A percentile compares a stretch with the other conserved stretches of the same genome.
These are phyloP conservation scores for Solanum ahanhuiri DNA, from an alignment of 257 asterid species.

Conservation along the genomic window DNA sequence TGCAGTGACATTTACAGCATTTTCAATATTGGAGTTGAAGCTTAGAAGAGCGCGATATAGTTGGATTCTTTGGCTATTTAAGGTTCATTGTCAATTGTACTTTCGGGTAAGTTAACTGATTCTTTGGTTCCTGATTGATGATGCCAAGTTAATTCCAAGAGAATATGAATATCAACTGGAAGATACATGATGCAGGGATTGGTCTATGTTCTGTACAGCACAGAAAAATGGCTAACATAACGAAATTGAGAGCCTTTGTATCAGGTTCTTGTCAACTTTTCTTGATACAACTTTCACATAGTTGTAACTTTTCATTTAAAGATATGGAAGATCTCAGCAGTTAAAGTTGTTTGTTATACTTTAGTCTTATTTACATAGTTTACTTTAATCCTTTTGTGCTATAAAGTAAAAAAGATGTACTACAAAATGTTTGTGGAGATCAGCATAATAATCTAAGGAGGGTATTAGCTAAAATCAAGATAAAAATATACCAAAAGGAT, in stretches of 20 bases:
- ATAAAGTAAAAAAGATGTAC: background rate
- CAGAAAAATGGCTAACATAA: background rate
- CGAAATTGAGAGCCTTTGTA: background rate
- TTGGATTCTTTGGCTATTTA: background rate
- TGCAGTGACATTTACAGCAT: slow-evolving; percentile 73
- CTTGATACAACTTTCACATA: background rate
- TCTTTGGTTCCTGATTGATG: background rate
- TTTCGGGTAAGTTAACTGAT: background rate
- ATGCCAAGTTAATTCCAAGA: background rate
- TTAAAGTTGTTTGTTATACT: background rate
- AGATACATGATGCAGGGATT: background rate
- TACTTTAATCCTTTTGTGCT: background rate
- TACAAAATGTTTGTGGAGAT: background rate
- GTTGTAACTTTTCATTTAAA: background rate
- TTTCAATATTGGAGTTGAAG: slow-evolving; percentile 26
- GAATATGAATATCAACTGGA: background rate
- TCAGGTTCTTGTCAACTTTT: background rate
- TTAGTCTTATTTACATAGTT: background rate
- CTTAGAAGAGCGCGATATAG: background rate
- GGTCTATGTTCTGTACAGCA: background rate
- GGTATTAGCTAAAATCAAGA: background rate
- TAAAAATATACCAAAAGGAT: background rate
- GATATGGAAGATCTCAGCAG: background rate
- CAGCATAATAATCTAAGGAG: background rate
- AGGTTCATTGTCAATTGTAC: background rate